Evolutionary conservation across 768 basidiomycete genomes (phyloP), one percentile per base, ranked within the genome.

Genomic region (Collybia nuda): DNA sequence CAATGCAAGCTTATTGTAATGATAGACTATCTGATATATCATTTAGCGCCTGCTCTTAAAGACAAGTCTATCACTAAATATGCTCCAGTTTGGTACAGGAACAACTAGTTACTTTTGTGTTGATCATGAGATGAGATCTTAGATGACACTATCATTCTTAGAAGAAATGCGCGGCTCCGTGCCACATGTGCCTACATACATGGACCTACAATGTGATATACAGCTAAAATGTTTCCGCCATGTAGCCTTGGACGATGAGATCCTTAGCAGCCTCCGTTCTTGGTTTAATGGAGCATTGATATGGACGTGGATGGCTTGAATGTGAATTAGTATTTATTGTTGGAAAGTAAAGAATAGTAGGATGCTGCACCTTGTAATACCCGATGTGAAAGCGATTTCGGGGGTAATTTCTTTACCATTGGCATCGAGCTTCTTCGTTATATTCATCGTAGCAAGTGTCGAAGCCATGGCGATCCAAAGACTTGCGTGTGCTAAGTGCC

Each of bases 391-490:
- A 4, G 54, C 63, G 3, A 73, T 51, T 12, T 65, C 62, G 5
- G 78, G 78, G 29, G 74, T 70, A n/a, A 78, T 59, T 18, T 56
- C 54, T 57, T 18, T 51, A 23, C 18, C 79, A 68, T 11, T 51
- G 40, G 48, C 63, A 64, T 75, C 76, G 18, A 63, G 48, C 12
- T 71, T 67, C 62, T 71, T 76, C 12, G 58, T 32, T 12, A 81
- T 67, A 17, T 75, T 71, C 42, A 81, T 56, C 36, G 74, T 73
- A 1, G 79, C 73, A 5, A 81, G 64, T 55, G 81, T 70, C 8
- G 69, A 64, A 1, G 75, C 73, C 15, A 74, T 64, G 19, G 75
- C 63, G 26, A 81, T 64, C 75, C 79, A 82, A 24, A 72, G 52
- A 2, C 76, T 74, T 4, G 69, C 68, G 45, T 78, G 74, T 48